A percentile compares a stretch with the other conserved stretches of the same genome.
phyloP scores from a whole-genome alignment of 257 asterid species.

The Solanum neorickii region DNA sequence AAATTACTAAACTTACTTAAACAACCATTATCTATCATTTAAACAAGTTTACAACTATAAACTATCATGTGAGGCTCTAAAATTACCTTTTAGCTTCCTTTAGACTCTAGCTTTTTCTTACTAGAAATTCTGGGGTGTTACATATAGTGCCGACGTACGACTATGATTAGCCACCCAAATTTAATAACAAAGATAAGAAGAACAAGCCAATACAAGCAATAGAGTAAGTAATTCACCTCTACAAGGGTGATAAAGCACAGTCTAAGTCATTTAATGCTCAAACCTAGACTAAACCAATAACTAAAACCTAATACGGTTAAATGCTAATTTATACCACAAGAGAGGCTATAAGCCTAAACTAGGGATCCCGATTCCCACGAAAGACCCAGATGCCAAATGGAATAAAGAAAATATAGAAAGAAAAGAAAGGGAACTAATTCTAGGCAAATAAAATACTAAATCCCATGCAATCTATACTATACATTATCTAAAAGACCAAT shows the following conservation, averaged over 20 bases:
- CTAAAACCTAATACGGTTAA: background rate
- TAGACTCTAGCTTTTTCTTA: too few species aligned
- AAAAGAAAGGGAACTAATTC: background rate
- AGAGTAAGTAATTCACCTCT: background rate
- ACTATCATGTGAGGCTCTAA: too few species aligned
- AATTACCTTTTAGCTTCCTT: too few species aligned
- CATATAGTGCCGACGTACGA: background rate
- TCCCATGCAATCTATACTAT: background rate
- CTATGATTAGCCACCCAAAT: background rate
- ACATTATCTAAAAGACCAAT: background rate
- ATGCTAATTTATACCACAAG: background rate
- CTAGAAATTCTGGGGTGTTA: too few species aligned
- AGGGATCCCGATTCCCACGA: background rate
- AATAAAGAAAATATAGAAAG: too few species aligned
- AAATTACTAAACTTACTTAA: too few species aligned
- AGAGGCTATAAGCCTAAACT: background rate
- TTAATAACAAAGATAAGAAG: background rate
- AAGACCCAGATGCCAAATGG: background rate
- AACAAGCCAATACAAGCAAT: background rate
- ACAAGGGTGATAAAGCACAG: background rate
- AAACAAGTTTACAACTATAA: too few species aligned
- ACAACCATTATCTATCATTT: too few species aligned
- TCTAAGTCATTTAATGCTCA: background rate
- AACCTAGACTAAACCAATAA: background rate
- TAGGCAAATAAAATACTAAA: background rate